Evolutionary conservation across 2,329 filamentous ascomycete genomes (phyloP).

Genomic region (Uncinocarpus reesii): DNA sequence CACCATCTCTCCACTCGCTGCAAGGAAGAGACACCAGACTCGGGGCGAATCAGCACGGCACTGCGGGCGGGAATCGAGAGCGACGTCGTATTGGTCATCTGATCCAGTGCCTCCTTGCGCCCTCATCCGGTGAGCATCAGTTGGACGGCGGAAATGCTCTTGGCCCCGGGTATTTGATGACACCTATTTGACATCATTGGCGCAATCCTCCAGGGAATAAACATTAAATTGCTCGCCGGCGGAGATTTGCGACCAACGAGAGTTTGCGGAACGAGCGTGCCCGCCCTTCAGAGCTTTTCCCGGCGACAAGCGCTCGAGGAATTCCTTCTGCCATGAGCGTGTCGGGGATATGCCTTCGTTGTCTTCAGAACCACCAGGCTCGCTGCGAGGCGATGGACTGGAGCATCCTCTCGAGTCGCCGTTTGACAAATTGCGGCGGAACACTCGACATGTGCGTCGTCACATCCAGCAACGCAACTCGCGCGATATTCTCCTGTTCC

Average conservation of each 20-base stretch:
- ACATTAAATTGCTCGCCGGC: background rate
- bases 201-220: slow-evolving; percentile 4
- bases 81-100: slow-evolving; percentile 10
- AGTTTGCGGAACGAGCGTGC: background rate
- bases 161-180: slow-evolving; percentile 9
- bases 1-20: slow-evolving; percentile 10
- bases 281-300: background rate
- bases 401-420: background rate
- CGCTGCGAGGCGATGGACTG: background rate
- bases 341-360: slow-evolving; percentile 8
- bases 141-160: slow-evolving; percentile 5
- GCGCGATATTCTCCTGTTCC: slow-evolving; percentile 28
- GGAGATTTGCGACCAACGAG: slow-evolving; percentile 6
- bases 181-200: slow-evolving; percentile 5
- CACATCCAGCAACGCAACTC: slow-evolving; percentile 1
- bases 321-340: slow-evolving; percentile 6
- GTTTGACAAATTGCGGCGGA: background rate
- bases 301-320: slow-evolving; percentile 7
- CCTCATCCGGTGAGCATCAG: background rate
- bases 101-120: slow-evolving; percentile 1
- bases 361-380: slow-evolving; percentile 2
- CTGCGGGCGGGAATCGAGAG: slow-evolving; percentile 6
- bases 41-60: background rate
- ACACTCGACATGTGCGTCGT: background rate
- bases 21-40: slow-evolving; percentile 6